Conservation (phyloP, 768 basidiomycete species). For the Leccinellum albellum region DNA sequence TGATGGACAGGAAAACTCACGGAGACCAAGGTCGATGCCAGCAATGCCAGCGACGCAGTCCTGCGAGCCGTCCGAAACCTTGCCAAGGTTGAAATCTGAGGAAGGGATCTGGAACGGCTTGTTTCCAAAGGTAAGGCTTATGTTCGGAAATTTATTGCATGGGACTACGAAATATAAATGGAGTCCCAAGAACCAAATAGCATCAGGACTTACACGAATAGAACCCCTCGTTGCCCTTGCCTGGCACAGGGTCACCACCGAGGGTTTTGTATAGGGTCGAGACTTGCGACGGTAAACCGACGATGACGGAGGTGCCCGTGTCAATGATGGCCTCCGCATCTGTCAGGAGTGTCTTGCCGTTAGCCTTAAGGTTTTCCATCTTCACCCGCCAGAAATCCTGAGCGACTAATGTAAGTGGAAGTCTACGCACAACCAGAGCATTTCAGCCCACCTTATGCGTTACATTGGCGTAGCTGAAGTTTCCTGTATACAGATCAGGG, state of each 20-base stretch:
- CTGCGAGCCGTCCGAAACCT: neutral
- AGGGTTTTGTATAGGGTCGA: neutral
- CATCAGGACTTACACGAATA: neutral
- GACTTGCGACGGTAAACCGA: neutral
- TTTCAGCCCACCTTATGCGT: neutral
- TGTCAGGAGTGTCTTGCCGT: neutral
- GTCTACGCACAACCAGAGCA: neutral
- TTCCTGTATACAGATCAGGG: neutral
- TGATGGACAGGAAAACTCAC: neutral
- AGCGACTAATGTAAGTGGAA: neutral
- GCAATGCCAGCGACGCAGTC: neutral
- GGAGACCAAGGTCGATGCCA: neutral
- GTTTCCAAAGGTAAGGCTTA: neutral
- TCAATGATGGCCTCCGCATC: neutral
- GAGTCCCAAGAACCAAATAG: neutral
- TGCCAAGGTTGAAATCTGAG: neutral
- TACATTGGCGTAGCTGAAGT: neutral
- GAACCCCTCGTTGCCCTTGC: neutral
- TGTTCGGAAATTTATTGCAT: neutral
- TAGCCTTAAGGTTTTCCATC: neutral
- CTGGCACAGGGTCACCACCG: neutral
- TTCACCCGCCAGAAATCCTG: neutral
- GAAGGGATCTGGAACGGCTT: neutral
- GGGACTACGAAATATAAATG: neutral
- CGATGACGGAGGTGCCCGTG: neutral